phyloP scores from a whole-genome alignment of 768 basidiomycete genomes.

The Mrakia hoshinonis region DNA sequence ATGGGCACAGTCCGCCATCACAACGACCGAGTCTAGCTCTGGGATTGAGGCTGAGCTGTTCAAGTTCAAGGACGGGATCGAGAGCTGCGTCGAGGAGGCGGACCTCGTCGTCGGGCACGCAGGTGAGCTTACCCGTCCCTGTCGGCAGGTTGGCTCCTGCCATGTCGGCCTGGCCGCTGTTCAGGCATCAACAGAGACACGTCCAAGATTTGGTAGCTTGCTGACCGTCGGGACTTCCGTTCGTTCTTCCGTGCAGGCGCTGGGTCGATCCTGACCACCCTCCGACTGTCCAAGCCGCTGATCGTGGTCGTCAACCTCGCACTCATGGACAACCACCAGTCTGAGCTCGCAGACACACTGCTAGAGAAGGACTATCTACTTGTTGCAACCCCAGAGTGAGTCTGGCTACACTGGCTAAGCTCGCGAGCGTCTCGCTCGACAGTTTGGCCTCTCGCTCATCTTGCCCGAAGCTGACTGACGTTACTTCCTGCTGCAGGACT shows the following conservation, averaged over 20 bases:
- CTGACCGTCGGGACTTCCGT: too few species aligned
- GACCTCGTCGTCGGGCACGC: conserved; percentile 88
- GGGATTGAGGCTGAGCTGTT: conserved; percentile 57
- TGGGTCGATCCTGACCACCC: conserved; percentile 83
- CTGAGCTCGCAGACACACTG: conserved; percentile 70
- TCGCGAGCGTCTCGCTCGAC: not conserved
- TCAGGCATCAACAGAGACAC: too few species aligned
- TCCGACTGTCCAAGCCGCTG: conserved; percentile 63
- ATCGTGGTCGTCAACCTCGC: conserved; percentile 84
- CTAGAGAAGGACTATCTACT: conserved; percentile 52
- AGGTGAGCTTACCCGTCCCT: conserved; percentile 48
- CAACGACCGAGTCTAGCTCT: conserved; percentile 34
- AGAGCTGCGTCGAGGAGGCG: conserved; percentile 55
- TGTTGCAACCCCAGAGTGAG: conserved; percentile 55
- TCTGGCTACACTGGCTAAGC: conserved; percentile 12
- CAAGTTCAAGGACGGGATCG: conserved; percentile 65
- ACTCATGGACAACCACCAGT: conserved; percentile 85
- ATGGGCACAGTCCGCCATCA: conserved; percentile 32
- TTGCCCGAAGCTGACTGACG: not conserved
- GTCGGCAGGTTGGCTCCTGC: too few species aligned
- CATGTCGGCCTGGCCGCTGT: not conserved
- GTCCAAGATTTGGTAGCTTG: too few species aligned
- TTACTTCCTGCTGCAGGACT: not conserved
- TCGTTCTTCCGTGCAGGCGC: conserved; percentile 53
- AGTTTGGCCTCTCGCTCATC: not conserved